phyloP scores from a whole-genome alignment of 1,284 basidiomycete species.

The Golubevia pallescens region DNA sequence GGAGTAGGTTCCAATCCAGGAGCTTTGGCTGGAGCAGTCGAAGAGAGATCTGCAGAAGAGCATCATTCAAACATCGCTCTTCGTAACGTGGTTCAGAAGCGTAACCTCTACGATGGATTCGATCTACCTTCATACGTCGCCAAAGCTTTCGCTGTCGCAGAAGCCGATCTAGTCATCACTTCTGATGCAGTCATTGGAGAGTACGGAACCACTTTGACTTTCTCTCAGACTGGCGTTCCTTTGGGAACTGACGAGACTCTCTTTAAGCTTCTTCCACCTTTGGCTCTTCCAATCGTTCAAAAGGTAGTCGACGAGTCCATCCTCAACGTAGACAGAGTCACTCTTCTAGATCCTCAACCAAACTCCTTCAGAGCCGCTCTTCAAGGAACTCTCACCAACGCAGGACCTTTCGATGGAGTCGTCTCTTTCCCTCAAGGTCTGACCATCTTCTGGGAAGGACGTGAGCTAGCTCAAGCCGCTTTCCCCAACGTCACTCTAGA shows the following conservation, averaged over 20 bases:
- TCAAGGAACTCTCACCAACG: conserved; percentile 74
- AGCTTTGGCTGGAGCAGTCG: too few relatives aligned
- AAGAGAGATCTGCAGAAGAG: too few relatives aligned
- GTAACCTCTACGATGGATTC: too few relatives aligned
- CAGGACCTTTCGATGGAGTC: conserved; percentile 78
- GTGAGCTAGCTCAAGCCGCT: conserved; percentile 71
- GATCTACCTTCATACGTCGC: conserved; percentile 47
- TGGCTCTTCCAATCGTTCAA: too few relatives aligned
- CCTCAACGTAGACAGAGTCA: conserved; percentile 58
- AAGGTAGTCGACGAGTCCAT: conserved; percentile 55
- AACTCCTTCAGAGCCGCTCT: conserved; percentile 72
- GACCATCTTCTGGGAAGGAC: conserved; percentile 72
- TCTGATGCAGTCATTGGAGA: conserved; percentile 47
- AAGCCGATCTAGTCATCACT: conserved; percentile 44
- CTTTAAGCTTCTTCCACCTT: too few relatives aligned
- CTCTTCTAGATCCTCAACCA: conserved; percentile 65
- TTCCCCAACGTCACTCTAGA: conserved; percentile 62
- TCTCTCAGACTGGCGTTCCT: conserved; percentile 51
- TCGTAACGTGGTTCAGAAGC: too few relatives aligned
- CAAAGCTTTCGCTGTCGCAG: too few relatives aligned
- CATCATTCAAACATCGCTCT: too few relatives aligned
- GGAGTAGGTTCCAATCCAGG: too few relatives aligned
- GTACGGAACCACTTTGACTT: conserved; percentile 44
- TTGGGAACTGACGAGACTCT: too few relatives aligned
- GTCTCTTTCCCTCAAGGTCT: conserved; percentile 75